Conservation (phyloP, 768 basidiomycete species). For the Boletellus sp. region DNA sequence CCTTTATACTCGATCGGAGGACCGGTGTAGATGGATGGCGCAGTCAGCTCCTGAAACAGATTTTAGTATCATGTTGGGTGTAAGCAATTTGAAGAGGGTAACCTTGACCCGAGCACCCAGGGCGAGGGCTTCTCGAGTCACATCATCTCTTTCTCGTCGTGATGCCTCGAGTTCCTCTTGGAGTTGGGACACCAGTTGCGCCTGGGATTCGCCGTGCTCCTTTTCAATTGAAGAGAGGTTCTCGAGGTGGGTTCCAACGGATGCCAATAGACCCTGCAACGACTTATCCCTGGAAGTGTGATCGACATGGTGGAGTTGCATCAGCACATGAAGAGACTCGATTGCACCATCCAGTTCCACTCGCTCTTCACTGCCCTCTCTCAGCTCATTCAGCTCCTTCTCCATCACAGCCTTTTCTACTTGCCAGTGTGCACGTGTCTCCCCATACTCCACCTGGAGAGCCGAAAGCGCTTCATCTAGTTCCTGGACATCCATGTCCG, state of each 20-base stretch:
- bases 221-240: constrained; percentile 45
- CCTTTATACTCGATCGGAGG: constrained; percentile 32
- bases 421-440: constrained; percentile 49
- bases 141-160: constrained; percentile 49
- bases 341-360: constrained; percentile 52
- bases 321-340: constrained; percentile 45
- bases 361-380: constrained; percentile 37
- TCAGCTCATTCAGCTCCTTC: constrained; percentile 46
- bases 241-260: constrained; percentile 51
- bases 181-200: constrained; percentile 50
- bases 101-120: constrained; percentile 42
- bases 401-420: constrained; percentile 46
- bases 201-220: constrained; percentile 37
- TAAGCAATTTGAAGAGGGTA: constrained; percentile 1
- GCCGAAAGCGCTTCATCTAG: constrained; percentile 38
- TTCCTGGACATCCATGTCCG: constrained; percentile 37
- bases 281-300: constrained; percentile 47
- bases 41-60: constrained; percentile 20
- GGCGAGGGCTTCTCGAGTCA: constrained; percentile 38
- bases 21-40: constrained; percentile 21
- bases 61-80: not conserved
- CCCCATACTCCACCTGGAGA: constrained; percentile 39
- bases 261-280: constrained; percentile 44
- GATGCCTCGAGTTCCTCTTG: constrained; percentile 55
- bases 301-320: constrained; percentile 56